Evolutionary conservation across 495 filamentous ascomycete species (phyloP).

Genomic region (Thozetella sp.): DNA sequence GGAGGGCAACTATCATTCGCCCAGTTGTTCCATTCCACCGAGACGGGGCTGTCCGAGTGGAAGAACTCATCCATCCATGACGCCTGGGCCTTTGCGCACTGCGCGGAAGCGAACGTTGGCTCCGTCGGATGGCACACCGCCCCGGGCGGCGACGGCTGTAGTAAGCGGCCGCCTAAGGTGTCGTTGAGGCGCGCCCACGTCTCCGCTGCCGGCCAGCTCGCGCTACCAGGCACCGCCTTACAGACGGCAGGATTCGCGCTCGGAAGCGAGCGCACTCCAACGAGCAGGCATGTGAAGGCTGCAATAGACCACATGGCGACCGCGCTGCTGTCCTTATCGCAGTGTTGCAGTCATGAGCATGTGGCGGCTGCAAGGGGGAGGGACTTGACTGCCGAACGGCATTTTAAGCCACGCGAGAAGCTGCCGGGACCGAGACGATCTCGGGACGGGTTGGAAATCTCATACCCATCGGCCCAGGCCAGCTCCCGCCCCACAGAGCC

Average conservation of each 20-base stretch:
- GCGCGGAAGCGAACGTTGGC: constrained; percentile 18
- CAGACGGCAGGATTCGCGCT: constrained; percentile 7
- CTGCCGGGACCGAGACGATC: too few species aligned
- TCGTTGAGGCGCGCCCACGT: constrained; percentile 25
- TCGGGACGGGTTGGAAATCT: too few species aligned
- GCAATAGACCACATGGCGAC: neutral
- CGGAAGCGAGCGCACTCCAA: neutral
- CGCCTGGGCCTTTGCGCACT: constrained; percentile 25
- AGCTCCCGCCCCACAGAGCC: too few species aligned
- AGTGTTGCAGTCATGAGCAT: too few species aligned
- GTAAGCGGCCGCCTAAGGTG: constrained; percentile 45
- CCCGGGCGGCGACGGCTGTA: constrained; percentile 48
- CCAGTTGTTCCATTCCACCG: constrained; percentile 36
- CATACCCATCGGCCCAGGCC: too few species aligned
- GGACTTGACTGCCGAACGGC: too few species aligned
- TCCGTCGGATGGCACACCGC: constrained; percentile 49
- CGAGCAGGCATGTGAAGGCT: neutral
- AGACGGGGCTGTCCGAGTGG: constrained; percentile 32
- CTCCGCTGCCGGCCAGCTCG: constrained; percentile 24
- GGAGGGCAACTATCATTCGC: constrained; percentile 43
- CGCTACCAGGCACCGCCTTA: constrained; percentile 23
- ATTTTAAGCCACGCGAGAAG: too few species aligned
- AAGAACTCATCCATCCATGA: constrained; percentile 31
- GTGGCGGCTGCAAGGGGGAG: too few species aligned
- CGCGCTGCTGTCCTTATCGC: too few species aligned